These are phyloP conservation scores for Bromus sterilis DNA, from an alignment of 176 grass and related monocot genomes.

Conservation along the genomic window DNA sequence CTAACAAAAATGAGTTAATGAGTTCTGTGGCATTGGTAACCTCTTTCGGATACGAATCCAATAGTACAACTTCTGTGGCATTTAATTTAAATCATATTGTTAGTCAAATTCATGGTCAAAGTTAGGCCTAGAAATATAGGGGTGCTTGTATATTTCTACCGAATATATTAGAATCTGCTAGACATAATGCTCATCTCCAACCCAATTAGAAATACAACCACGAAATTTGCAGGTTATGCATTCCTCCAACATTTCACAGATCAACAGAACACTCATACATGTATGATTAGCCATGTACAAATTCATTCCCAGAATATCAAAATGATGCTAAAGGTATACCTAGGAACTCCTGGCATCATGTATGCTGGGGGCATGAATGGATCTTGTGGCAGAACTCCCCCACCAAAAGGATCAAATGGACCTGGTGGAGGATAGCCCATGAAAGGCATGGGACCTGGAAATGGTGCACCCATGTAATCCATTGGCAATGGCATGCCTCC, in stretches of 20 bases:
- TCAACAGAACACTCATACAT: constrained; percentile 1
- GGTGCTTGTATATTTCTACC: not conserved
- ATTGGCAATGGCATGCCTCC: constrained; percentile 63
- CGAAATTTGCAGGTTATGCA: not conserved
- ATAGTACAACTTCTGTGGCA: not conserved
- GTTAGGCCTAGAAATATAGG: not conserved
- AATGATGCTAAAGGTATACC: constrained; percentile 41
- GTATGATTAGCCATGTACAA: not conserved
- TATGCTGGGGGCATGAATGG: constrained; percentile 76
- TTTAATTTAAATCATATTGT: not conserved
- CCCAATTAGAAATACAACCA: constrained; percentile 11
- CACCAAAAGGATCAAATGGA: constrained; percentile 69
- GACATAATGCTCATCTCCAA: not conserved
- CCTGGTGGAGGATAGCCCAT: constrained; percentile 74
- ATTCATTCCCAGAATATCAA: constrained; percentile 8
- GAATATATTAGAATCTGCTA: not conserved
- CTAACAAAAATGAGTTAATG: not conserved
- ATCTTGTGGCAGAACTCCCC: constrained; percentile 66
- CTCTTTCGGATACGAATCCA: not conserved
- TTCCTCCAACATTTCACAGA: constrained; percentile 5
- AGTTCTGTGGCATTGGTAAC: too few species aligned
- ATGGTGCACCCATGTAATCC: constrained; percentile 76
- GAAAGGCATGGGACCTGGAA: constrained; percentile 71
- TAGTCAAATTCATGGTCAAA: not conserved
- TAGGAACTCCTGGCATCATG: constrained; percentile 84